Evolutionary conservation across 176 grass and related monocot genomes (phyloP).

Genomic region (Elymus sibiricus): DNA sequence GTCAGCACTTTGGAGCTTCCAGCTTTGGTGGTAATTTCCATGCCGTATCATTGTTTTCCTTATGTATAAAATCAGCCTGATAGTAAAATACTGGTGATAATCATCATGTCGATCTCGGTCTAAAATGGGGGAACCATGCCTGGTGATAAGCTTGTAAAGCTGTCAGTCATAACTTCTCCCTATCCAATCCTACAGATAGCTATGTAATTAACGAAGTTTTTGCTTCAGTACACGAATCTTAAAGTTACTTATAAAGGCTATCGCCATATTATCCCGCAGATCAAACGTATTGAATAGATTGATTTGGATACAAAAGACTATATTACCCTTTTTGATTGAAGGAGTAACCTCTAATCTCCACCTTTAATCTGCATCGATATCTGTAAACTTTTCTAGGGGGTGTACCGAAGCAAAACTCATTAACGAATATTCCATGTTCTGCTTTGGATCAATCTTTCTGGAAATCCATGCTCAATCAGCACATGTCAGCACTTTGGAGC

Average conservation of each 20-base stretch:
- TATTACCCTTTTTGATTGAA: no score
- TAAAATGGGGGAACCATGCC: not conserved
- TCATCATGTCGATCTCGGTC: not conserved
- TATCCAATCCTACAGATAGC: not conserved
- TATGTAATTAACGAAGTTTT: no score
- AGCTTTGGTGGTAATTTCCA: not conserved
- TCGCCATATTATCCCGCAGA: no score
- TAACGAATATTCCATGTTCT: not conserved
- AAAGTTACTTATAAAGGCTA: no score
- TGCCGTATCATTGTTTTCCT: not conserved
- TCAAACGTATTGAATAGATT: no score
- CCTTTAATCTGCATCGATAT: no score
- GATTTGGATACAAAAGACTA: no score
- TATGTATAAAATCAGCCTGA: not conserved
- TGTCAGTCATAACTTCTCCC: not conserved
- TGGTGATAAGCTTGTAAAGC: not conserved
- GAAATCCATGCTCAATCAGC: not conserved
- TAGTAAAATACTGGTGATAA: not conserved
- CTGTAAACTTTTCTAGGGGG: no score
- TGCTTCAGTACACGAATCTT: no score
- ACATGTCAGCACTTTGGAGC: not conserved
- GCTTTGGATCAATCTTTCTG: not conserved
- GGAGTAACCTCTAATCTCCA: no score
- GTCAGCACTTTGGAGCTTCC: no score
- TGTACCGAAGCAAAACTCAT: no score